Conservation (phyloP, 345 rosid species). For the Cardamine chenopodiifolia region DNA sequence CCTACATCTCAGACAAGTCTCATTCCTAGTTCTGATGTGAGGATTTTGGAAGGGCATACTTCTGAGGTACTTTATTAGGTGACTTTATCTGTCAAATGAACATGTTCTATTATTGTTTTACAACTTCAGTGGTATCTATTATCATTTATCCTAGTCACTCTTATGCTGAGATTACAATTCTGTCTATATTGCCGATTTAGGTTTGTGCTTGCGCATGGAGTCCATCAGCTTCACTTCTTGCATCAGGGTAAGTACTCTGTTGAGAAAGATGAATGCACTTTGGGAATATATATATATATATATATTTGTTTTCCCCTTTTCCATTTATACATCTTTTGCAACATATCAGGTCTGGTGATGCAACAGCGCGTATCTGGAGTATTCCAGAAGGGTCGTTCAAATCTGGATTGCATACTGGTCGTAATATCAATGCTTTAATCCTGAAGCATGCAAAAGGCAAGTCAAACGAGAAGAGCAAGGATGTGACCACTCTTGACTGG, state of each 20-base stretch:
- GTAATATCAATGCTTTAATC: slow-evolving; percentile 58
- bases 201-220: slow-evolving; percentile 99
- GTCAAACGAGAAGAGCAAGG: slow-evolving; percentile 97
- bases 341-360: slow-evolving; percentile 84
- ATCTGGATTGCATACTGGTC: slow-evolving; percentile 56
- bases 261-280: slow-evolving; percentile 11
- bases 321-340: slow-evolving; percentile 1
- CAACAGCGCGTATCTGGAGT: slow-evolving; percentile 96
- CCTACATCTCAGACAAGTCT: slow-evolving; percentile 63
- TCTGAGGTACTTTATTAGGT: slow-evolving; percentile 72
- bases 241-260: slow-evolving; percentile 79
- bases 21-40: slow-evolving; percentile 86
- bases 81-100: slow-evolving; percentile 4
- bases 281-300: not conserved
- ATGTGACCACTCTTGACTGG: slow-evolving; percentile 99
- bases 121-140: slow-evolving; percentile 4
- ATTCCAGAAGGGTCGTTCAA: slow-evolving; percentile 66
- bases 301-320: not conserved
- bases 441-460: slow-evolving; percentile 94
- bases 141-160: not conserved
- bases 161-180: not conserved
- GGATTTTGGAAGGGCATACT: slow-evolving; percentile 94
- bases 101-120: slow-evolving; percentile 11
- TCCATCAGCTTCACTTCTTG: slow-evolving; percentile 98
- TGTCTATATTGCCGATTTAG: slow-evolving; percentile 45